Percentiles rank a stretch among this genome's conserved stretches.
Conservation (phyloP, 1,284 basidiomycete genomes). For the Leccinum variabile region DNA sequence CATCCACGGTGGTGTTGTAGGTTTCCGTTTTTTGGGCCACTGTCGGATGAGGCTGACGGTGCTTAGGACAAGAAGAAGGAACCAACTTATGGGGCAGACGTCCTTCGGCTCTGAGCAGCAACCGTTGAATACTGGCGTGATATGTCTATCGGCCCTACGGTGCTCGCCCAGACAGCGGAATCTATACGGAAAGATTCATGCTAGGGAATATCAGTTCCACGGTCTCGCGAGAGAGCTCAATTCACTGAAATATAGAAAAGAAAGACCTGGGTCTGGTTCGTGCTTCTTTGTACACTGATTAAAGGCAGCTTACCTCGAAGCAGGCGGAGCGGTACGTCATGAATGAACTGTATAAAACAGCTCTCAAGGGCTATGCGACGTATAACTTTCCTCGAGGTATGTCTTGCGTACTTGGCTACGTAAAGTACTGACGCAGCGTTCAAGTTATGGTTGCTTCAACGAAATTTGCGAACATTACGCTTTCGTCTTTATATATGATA, state of each 20-base stretch:
- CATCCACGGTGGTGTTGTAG: conserved; percentile 76
- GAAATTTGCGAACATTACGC: conserved; percentile 68
- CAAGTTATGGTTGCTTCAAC: conserved; percentile 51
- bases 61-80: conserved; percentile 64
- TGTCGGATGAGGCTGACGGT: conserved; percentile 8
- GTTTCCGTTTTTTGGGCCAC: conserved; percentile 24
- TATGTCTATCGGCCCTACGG: conserved; percentile 80
- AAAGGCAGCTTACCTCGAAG: conserved; percentile 4
- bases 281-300: conserved; percentile 13
- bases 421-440: conserved; percentile 8
- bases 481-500: conserved; percentile 87
- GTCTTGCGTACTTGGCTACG: neutral
- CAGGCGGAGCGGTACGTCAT: conserved; percentile 86
- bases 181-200: conserved; percentile 88
- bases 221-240: conserved; percentile 6
- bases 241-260: conserved; percentile 35
- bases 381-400: conserved; percentile 87
- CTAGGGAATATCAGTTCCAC: conserved; percentile 73
- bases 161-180: conserved; percentile 79
- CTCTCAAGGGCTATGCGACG: conserved; percentile 66
- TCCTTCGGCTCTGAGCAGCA: conserved; percentile 90
- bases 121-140: conserved; percentile 91
- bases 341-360: conserved; percentile 71
- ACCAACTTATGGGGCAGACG: conserved; percentile 84
- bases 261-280: conserved; percentile 65